Percentiles rank a stretch among this genome's conserved stretches.
These are phyloP conservation scores for Crithidia mellificae DNA, from an alignment of 208 protist genomes.

Conservation along the genomic window DNA sequence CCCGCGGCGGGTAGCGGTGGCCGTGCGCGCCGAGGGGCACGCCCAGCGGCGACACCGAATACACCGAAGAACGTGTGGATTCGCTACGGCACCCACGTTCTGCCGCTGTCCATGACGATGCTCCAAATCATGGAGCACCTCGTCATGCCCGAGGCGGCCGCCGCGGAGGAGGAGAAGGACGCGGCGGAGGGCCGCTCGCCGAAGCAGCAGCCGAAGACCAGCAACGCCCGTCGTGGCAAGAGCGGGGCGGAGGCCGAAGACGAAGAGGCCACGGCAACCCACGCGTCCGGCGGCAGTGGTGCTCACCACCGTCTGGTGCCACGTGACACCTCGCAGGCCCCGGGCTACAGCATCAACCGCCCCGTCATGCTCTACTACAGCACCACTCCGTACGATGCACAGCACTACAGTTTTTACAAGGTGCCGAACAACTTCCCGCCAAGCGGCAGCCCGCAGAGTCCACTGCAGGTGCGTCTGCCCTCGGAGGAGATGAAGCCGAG, in stretches of 20 bases:
- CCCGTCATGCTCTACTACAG: constrained; percentile 71
- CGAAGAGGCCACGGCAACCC: not conserved
- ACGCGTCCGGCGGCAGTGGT: no score
- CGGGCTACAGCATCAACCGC: constrained; percentile 28
- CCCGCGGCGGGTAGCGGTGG: no score
- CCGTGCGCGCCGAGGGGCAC: not conserved
- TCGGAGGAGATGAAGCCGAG: constrained; percentile 33
- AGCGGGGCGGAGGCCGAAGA: not conserved
- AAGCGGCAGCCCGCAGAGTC: constrained; percentile 14
- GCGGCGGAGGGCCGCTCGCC: not conserved
- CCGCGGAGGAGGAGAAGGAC: constrained; percentile 6
- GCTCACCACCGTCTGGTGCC: constrained; percentile 3
- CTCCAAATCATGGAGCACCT: constrained; percentile 68
- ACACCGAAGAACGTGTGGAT: constrained; percentile 53
- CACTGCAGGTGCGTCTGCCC: constrained; percentile 28
- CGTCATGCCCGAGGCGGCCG: constrained; percentile 17
- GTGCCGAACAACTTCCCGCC: constrained; percentile 24
- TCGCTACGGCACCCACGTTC: constrained; percentile 61
- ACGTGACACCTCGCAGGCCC: constrained; percentile 10
- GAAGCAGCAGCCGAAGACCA: not conserved
- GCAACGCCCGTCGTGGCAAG: not conserved
- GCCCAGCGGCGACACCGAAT: not conserved
- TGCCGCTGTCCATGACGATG: constrained; percentile 80
- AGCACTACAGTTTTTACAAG: constrained; percentile 31
- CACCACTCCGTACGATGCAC: constrained; percentile 49